Evolutionary conservation across 2,329 filamentous ascomycete genomes (phyloP).

Genomic region (Pseudocercospora musae): DNA sequence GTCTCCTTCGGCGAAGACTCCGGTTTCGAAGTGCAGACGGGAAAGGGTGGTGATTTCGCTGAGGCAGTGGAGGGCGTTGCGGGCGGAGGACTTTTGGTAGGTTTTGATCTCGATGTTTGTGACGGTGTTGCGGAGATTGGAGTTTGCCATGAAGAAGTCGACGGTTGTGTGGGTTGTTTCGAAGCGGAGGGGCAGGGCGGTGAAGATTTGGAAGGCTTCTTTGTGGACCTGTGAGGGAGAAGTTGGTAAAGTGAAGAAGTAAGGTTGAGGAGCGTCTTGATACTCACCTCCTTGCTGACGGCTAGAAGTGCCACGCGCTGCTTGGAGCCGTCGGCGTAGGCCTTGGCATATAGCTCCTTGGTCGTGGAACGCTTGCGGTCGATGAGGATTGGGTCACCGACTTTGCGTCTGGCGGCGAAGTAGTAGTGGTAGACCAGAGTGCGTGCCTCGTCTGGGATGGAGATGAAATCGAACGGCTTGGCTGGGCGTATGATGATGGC

Average conservation of each 20-base stretch:
- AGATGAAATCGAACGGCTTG: slow-evolving; percentile 35
- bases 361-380: slow-evolving; percentile 29
- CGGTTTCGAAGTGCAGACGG: slow-evolving; percentile 29
- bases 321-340: slow-evolving; percentile 32
- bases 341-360: slow-evolving; percentile 31
- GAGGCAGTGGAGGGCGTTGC: slow-evolving; percentile 35
- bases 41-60: slow-evolving; percentile 30
- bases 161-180: slow-evolving; percentile 32
- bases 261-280: neutral
- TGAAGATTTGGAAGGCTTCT: slow-evolving; percentile 34
- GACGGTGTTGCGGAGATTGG: slow-evolving; percentile 24
- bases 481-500: slow-evolving; percentile 37
- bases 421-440: slow-evolving; percentile 31
- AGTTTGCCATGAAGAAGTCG: slow-evolving; percentile 33
- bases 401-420: slow-evolving; percentile 29
- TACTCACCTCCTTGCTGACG: slow-evolving; percentile 34
- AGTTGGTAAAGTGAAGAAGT: neutral
- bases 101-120: slow-evolving; percentile 27
- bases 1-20: slow-evolving; percentile 30
- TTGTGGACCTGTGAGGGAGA: slow-evolving; percentile 24
- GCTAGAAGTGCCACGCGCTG: slow-evolving; percentile 33
- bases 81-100: slow-evolving; percentile 32
- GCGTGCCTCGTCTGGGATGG: slow-evolving; percentile 30
- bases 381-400: slow-evolving; percentile 30
- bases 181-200: slow-evolving; percentile 32